Conservation (phyloP, 306 rosid genomes). For the Cucumis hystrix region DNA sequence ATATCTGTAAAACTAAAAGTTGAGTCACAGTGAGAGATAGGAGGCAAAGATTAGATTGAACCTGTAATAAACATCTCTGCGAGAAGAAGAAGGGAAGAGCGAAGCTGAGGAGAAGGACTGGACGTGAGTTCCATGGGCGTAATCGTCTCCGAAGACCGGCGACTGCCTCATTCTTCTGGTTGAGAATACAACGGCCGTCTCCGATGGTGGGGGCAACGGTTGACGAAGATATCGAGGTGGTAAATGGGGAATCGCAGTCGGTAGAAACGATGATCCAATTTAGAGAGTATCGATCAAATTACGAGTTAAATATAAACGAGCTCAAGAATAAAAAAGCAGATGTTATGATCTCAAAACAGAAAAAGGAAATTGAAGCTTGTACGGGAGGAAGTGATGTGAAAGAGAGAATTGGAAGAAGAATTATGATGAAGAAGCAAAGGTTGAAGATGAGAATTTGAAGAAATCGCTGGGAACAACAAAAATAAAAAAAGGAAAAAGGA, state of each 20-base stretch:
- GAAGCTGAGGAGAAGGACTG: constrained; percentile 12
- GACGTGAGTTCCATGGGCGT: constrained; percentile 15
- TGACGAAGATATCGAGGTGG: neutral
- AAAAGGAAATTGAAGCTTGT: neutral
- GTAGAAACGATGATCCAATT: neutral
- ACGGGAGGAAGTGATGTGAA: neutral
- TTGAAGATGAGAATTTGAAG: neutral
- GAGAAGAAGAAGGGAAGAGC: constrained; percentile 33
- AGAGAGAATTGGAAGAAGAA: neutral
- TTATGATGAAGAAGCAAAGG: neutral
- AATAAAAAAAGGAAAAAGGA: neutral
- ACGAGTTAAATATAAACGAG: neutral
- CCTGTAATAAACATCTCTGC: constrained; percentile 83
- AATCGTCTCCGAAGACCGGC: constrained; percentile 21
- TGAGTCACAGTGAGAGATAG: neutral
- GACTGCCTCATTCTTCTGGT: constrained; percentile 25
- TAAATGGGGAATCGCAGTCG: neutral
- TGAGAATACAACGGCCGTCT: constrained; percentile 1
- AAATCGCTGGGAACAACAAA: neutral
- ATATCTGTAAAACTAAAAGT: neutral
- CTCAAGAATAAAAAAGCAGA: neutral
- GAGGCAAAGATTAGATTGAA: constrained; percentile 15
- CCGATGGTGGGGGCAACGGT: constrained; percentile 1
- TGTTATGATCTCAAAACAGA: neutral
- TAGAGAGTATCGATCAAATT: neutral